A percentile compares a stretch with the other conserved stretches of the same genome.
Evolutionary conservation across 768 basidiomycete species (phyloP).

Genomic region (Podaxis mareebaensis): DNA sequence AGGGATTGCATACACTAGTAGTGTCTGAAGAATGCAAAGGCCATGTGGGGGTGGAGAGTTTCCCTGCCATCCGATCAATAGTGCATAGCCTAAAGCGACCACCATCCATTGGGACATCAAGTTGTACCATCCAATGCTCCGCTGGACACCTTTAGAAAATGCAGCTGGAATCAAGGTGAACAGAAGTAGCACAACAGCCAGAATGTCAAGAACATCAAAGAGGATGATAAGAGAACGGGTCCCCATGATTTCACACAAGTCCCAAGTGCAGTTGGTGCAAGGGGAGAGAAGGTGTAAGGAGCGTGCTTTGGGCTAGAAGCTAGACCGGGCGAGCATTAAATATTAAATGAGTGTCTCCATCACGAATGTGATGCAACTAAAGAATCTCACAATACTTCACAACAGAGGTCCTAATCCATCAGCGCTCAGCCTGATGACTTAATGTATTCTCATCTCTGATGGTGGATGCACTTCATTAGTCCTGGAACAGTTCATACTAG

Average conservation of each 20-base stretch:
- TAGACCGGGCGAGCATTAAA: no score
- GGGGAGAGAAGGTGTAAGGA: neutral
- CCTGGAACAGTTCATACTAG: no score
- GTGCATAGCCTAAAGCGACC: neutral
- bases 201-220: neutral
- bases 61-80: neutral
- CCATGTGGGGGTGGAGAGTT: neutral
- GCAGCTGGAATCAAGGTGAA: neutral
- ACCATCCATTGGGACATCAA: neutral
- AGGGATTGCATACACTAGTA: neutral
- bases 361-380: no score
- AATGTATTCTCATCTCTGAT: no score
- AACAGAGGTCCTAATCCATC: no score
- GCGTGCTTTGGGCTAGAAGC: no score
- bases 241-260: neutral
- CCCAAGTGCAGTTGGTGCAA: neutral
- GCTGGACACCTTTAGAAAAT: neutral
- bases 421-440: no score
- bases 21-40: neutral
- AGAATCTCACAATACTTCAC: no score
- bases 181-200: neutral
- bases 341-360: no score
- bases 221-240: neutral
- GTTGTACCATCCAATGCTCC: neutral
- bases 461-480: no score